phyloP scores from a whole-genome alignment of 169 alveolate genomes.

The Plasmodium knowlesi region DNA sequence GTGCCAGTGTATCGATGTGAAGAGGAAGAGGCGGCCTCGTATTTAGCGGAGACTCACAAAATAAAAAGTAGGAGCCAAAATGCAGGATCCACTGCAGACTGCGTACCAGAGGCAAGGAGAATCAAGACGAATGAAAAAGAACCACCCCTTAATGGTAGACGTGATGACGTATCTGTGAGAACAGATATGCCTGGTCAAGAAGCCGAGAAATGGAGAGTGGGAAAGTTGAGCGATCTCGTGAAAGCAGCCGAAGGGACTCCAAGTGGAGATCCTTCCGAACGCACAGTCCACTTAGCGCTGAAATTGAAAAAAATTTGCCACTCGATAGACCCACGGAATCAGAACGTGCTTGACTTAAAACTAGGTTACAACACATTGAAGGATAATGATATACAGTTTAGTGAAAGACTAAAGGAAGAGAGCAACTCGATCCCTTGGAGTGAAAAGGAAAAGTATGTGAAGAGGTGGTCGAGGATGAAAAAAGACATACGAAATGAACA shows the following conservation, averaged over 20 bases:
- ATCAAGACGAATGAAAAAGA: not conserved
- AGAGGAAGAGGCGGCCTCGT: not conserved
- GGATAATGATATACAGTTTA: conserved; percentile 45
- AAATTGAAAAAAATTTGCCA: conserved; percentile 30
- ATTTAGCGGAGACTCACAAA: not conserved
- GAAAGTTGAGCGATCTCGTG: not conserved
- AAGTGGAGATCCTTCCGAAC: not conserved
- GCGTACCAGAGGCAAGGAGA: not conserved
- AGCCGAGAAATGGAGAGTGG: not conserved
- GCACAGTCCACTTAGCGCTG: conserved; percentile 1
- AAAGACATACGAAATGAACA: conserved; percentile 21
- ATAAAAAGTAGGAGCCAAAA: not conserved
- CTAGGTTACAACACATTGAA: conserved; percentile 47
- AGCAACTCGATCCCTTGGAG: conserved; percentile 15
- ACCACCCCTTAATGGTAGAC: not conserved
- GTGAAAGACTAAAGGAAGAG: conserved; percentile 6
- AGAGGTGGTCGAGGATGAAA: conserved; percentile 66
- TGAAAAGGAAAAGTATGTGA: conserved; percentile 32
- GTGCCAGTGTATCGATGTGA: conserved; percentile 30
- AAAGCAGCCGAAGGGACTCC: not conserved
- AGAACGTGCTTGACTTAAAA: conserved; percentile 57
- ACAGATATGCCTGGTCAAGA: not conserved
- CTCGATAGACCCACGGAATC: not conserved
- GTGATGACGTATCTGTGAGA: not conserved
- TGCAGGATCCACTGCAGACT: not conserved